phyloP scores from a whole-genome alignment of 2,329 filamentous ascomycete species.

The Coniochaeta ligniaria region DNA sequence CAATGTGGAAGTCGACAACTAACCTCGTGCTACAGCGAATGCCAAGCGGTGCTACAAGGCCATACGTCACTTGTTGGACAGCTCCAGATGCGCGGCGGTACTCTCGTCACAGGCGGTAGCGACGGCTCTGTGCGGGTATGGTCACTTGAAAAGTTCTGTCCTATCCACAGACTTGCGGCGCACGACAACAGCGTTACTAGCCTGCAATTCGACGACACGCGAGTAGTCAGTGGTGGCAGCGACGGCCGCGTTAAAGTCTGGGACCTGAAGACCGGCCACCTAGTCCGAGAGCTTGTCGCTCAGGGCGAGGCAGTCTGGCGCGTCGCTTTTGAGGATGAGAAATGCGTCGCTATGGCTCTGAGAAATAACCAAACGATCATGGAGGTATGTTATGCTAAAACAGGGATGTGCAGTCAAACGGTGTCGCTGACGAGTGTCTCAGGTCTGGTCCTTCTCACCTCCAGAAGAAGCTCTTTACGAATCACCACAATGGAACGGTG shows the following conservation, averaged over 20 bases:
- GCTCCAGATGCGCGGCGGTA: conserved; percentile 90
- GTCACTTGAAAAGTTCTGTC: conserved; percentile 83
- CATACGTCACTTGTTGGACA: conserved; percentile 97
- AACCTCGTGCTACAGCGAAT: conserved; percentile 46
- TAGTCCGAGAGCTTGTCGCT: conserved; percentile 80
- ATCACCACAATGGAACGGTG: conserved; percentile 30
- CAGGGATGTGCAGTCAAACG: not conserved
- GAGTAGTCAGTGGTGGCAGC: conserved; percentile 91
- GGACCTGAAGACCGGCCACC: conserved; percentile 85
- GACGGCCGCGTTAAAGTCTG: conserved; percentile 98
- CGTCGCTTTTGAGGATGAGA: conserved; percentile 96
- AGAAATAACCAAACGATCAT: conserved; percentile 83
- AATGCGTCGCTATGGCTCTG: conserved; percentile 91
- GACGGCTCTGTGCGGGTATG: conserved; percentile 95
- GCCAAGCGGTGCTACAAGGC: conserved; percentile 86
- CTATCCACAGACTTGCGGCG: conserved; percentile 89
- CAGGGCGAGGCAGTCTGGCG: conserved; percentile 96
- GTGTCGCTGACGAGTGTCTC: not conserved
- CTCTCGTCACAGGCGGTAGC: conserved; percentile 89
- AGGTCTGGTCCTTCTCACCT: conserved; percentile 95
- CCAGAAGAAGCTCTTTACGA: conserved; percentile 61
- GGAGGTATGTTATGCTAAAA: conserved; percentile 57
- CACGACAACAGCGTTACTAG: conserved; percentile 99
- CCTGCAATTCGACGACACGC: conserved; percentile 90
- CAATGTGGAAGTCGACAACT: conserved; percentile 11